Conservation (phyloP, 306 rosid genomes). For the Biancaea sappan region DNA sequence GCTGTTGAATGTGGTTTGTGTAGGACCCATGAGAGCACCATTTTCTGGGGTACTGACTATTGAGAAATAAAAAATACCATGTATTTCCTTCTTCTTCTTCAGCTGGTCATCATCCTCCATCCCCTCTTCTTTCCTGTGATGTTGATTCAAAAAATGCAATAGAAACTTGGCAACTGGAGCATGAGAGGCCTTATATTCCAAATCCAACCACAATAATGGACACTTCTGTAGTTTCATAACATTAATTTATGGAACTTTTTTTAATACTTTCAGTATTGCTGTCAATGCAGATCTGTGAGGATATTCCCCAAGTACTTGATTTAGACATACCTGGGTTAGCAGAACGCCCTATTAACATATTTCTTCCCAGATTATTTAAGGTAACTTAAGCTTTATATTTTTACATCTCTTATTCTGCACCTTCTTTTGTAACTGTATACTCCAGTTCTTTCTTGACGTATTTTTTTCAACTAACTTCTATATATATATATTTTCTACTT, state of each 20-base stretch:
- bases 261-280: constrained; percentile 14
- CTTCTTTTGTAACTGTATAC: constrained; percentile 12
- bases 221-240: constrained; percentile 2
- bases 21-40: neutral
- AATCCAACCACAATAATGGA: constrained; percentile 2
- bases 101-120: neutral
- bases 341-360: constrained; percentile 89
- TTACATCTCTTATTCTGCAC: neutral
- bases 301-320: constrained; percentile 95
- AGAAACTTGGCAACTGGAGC: neutral
- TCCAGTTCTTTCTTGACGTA: neutral
- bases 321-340: constrained; percentile 90
- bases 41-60: neutral
- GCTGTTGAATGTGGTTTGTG: neutral
- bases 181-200: neutral
- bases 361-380: constrained; percentile 87
- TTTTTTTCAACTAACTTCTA: neutral
- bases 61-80: neutral
- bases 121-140: neutral
- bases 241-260: constrained; percentile 11
- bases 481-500: neutral
- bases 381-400: constrained; percentile 44
- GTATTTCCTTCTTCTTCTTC: neutral
- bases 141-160: neutral
- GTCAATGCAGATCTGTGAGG: constrained; percentile 84